Conservation (phyloP, 106 monocot species). For the Dactylorhiza incarnata region DNA sequence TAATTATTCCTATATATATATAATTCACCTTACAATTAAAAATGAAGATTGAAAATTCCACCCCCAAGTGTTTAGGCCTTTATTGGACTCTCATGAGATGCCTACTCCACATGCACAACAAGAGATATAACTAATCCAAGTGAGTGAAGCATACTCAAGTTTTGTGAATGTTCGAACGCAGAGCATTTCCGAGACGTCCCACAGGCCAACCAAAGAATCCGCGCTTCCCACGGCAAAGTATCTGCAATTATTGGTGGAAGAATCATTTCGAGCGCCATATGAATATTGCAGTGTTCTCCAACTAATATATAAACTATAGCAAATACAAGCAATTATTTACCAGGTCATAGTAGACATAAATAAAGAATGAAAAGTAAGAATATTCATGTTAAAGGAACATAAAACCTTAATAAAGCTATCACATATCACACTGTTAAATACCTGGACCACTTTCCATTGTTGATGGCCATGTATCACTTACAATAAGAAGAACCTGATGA, state of each 20-base stretch:
- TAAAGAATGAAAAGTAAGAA: background rate
- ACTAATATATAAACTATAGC: background rate
- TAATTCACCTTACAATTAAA: background rate
- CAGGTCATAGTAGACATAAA: background rate
- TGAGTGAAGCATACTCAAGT: constrained; percentile 60
- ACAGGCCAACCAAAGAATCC: constrained; percentile 92
- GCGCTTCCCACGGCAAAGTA: constrained; percentile 99
- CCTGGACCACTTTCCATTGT: background rate
- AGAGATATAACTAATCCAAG: background rate
- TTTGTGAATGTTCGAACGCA: constrained; percentile 93
- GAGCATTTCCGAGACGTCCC: constrained; percentile 84
- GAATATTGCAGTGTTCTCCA: background rate
- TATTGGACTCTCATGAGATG: background rate
- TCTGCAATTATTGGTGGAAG: constrained; percentile 28
- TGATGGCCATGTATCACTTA: background rate
- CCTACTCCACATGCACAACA: background rate
- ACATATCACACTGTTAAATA: background rate
- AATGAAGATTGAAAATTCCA: background rate
- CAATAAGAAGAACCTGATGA: background rate
- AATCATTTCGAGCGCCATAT: background rate
- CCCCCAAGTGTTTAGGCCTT: background rate
- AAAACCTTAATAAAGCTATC: background rate
- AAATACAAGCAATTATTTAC: background rate
- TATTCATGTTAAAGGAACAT: background rate
- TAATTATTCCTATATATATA: background rate